phyloP scores from a whole-genome alignment of 352 stramenopile genomes.

The Pythium vanterpoolii region DNA sequence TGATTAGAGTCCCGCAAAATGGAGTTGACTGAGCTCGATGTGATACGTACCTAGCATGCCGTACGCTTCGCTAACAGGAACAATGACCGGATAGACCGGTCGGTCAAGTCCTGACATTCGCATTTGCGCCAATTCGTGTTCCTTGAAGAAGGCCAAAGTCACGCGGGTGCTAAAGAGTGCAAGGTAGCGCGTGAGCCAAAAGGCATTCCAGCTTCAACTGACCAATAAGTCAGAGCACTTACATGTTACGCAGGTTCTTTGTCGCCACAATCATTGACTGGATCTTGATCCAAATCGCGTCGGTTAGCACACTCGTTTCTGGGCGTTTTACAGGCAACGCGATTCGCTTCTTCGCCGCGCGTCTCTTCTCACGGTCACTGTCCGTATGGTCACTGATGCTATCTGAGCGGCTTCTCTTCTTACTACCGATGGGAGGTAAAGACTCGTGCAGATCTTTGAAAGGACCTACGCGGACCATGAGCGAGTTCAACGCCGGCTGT shows the following conservation, averaged over 20 bases:
- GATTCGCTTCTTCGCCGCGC: neutral
- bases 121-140: constrained; percentile 43
- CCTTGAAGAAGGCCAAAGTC: constrained; percentile 60
- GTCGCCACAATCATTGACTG: constrained; percentile 6
- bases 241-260: constrained; percentile 21
- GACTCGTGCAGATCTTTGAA: neutral
- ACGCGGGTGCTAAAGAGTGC: constrained; percentile 35
- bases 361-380: neutral
- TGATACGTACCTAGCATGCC: constrained; percentile 48
- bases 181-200: neutral
- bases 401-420: constrained; percentile 7
- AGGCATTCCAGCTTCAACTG: neutral
- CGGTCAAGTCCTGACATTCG: neutral
- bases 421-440: neutral
- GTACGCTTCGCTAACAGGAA: constrained; percentile 63
- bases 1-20: neutral
- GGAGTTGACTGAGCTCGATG: neutral
- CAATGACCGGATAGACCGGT: constrained; percentile 37
- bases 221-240: neutral
- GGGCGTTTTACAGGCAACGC: neutral
- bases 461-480: neutral
- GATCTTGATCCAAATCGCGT: constrained; percentile 13
- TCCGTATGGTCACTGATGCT: constrained; percentile 7
- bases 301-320: constrained; percentile 3
- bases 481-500: neutral